Conservation (phyloP, 352 stramenopile genomes). For the Pythium aquatile region DNA sequence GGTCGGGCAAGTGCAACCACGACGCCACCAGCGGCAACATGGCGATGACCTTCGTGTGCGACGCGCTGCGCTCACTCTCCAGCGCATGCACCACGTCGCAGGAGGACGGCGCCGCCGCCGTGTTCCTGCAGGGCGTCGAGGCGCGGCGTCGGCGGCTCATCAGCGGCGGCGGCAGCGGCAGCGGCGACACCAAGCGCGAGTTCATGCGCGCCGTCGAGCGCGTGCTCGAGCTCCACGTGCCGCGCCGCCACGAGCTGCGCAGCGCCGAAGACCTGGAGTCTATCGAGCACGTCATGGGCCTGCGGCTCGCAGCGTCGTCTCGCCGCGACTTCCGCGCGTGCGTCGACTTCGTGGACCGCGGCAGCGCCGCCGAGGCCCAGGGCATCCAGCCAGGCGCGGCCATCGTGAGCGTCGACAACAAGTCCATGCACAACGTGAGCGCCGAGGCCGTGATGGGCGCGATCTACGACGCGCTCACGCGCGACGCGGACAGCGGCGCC, state of each 20-base stretch:
- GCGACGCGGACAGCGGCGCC: background rate
- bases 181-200: constrained; percentile 6
- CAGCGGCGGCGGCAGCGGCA: background rate
- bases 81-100: constrained; percentile 25
- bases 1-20: background rate
- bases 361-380: constrained; percentile 44
- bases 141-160: constrained; percentile 8
- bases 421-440: constrained; percentile 45
- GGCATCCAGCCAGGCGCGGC: constrained; percentile 54
- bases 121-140: constrained; percentile 16
- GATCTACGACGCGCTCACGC: constrained; percentile 32
- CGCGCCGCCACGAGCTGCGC: constrained; percentile 22
- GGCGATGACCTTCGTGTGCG: constrained; percentile 25
- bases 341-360: constrained; percentile 63
- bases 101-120: constrained; percentile 24
- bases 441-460: constrained; percentile 48
- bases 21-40: constrained; percentile 7
- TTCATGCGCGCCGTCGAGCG: constrained; percentile 47
- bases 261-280: constrained; percentile 34
- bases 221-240: constrained; percentile 46
- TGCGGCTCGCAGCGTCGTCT: constrained; percentile 58
- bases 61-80: constrained; percentile 25
- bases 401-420: constrained; percentile 56
- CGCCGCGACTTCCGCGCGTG: constrained; percentile 60
- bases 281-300: constrained; percentile 42